Evolutionary conservation across 441 rosid species (phyloP).

Genomic region (Hura crepitans): DNA sequence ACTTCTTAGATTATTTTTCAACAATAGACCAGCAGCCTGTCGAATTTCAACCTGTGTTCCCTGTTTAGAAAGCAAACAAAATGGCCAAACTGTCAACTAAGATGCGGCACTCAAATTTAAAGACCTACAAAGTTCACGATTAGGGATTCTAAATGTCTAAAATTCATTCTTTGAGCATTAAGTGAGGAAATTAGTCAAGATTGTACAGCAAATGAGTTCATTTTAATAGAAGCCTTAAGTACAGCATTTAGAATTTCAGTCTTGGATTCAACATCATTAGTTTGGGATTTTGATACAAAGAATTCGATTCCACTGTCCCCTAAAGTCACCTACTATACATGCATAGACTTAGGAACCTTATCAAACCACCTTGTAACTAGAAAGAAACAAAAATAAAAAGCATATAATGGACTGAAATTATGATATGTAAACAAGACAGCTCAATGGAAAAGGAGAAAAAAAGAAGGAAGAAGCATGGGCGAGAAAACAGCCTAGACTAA

Average conservation of each 20-base stretch:
- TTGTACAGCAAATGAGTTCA: background rate
- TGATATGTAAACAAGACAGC: background rate
- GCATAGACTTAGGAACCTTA: background rate
- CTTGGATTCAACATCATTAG: background rate
- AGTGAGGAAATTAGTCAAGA: background rate
- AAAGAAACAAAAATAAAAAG: background rate
- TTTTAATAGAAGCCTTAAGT: background rate
- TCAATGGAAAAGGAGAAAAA: background rate
- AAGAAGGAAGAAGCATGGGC: background rate
- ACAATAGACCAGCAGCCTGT: conserved; percentile 93
- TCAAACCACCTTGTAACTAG: background rate
- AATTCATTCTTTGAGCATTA: background rate
- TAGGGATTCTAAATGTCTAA: background rate
- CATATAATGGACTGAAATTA: background rate
- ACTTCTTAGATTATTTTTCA: conserved; percentile 83
- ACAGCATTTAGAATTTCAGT: background rate
- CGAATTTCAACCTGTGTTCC: conserved; percentile 89
- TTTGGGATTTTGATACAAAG: background rate
- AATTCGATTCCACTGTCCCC: background rate
- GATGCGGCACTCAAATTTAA: background rate
- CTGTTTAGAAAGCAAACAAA: conserved; percentile 34
- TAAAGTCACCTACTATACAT: background rate
- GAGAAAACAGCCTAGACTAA: background rate
- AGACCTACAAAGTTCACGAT: no score
- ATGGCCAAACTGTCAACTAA: background rate